Percentiles rank a stretch among this genome's conserved stretches.
Conservation (phyloP, 2,329 filamentous ascomycete species). For the Phaeophleospora eucalypticola region DNA sequence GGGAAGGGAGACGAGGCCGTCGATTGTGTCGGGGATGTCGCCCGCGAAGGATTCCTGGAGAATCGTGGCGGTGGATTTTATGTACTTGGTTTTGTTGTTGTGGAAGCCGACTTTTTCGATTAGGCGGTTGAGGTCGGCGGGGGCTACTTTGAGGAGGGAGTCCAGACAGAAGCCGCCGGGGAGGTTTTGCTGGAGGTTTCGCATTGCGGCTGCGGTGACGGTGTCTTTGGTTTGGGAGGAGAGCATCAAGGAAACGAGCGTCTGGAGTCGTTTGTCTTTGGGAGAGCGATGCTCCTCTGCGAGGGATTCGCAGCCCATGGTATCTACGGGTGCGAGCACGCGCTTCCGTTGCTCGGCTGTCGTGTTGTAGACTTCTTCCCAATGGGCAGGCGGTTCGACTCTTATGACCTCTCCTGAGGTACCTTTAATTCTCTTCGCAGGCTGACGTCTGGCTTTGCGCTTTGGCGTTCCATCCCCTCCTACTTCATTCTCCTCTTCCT, state of each 20-base stretch:
- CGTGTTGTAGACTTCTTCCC: slow-evolving; percentile 74
- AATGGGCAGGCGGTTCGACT: slow-evolving; percentile 63
- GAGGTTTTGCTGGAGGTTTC: slow-evolving; percentile 70
- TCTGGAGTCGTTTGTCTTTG: slow-evolving; percentile 72
- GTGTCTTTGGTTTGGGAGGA: slow-evolving; percentile 92
- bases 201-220: slow-evolving; percentile 80
- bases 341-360: slow-evolving; percentile 74
- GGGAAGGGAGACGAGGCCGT: slow-evolving; percentile 70
- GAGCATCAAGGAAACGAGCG: slow-evolving; percentile 82
- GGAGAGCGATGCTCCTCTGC: slow-evolving; percentile 52
- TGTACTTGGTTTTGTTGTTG: slow-evolving; percentile 85
- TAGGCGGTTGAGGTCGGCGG: slow-evolving; percentile 63
- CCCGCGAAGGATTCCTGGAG: slow-evolving; percentile 64
- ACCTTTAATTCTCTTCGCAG: slow-evolving; percentile 33
- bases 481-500: slow-evolving; percentile 5
- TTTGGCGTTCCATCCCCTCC: slow-evolving; percentile 5
- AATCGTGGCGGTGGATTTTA: slow-evolving; percentile 58
- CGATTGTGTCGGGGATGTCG: slow-evolving; percentile 76
- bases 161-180: slow-evolving; percentile 65
- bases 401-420: slow-evolving; percentile 24
- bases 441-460: slow-evolving; percentile 25
- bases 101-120: slow-evolving; percentile 88
- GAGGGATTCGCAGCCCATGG: slow-evolving; percentile 88
- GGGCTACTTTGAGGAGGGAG: slow-evolving; percentile 69
- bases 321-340: slow-evolving; percentile 81